Percentiles rank a stretch among this genome's conserved stretches.
phyloP scores from a whole-genome alignment of 2,329 filamentous ascomycete species.

The Talaromyces atroroseus region DNA sequence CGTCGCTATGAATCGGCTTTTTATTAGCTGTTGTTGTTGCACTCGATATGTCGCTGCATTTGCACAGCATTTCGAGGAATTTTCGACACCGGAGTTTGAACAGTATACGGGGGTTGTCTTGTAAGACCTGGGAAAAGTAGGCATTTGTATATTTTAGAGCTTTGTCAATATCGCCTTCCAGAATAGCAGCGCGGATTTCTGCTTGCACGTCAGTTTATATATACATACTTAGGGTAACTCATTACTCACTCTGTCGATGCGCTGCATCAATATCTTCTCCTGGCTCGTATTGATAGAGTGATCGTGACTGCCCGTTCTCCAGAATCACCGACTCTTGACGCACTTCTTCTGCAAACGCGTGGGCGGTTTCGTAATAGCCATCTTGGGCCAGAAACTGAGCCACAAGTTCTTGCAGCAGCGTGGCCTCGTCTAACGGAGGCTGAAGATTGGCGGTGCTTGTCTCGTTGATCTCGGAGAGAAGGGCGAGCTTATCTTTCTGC shows the following conservation, averaged over 20 bases:
- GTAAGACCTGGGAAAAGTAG: slow-evolving; percentile 75
- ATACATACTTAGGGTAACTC: background rate
- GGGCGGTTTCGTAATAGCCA: slow-evolving; percentile 88
- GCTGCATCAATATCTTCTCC: slow-evolving; percentile 81
- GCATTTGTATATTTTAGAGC: slow-evolving; percentile 75
- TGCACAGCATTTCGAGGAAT: slow-evolving; percentile 90
- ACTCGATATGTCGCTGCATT: slow-evolving; percentile 57
- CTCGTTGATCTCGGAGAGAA: slow-evolving; percentile 58
- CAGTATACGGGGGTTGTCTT: slow-evolving; percentile 74
- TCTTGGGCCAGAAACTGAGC: slow-evolving; percentile 91
- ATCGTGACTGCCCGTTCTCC: slow-evolving; percentile 49
- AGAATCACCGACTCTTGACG: slow-evolving; percentile 66
- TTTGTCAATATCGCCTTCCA: slow-evolving; percentile 87
- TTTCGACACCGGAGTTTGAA: slow-evolving; percentile 85
- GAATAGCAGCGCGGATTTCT: slow-evolving; percentile 73
- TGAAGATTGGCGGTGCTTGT: slow-evolving; percentile 57
- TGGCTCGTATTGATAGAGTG: slow-evolving; percentile 58
- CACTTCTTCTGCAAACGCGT: slow-evolving; percentile 80
- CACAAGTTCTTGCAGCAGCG: slow-evolving; percentile 75
- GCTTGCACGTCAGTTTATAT: background rate
- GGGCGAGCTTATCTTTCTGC: slow-evolving; percentile 56
- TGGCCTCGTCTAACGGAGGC: slow-evolving; percentile 63
- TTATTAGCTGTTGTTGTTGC: slow-evolving; percentile 25
- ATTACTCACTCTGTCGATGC: slow-evolving; percentile 71
- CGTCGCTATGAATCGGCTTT: slow-evolving; percentile 39